Percentiles rank a stretch among this genome's conserved stretches.
These are phyloP conservation scores for Bjerkandera adusta DNA, from an alignment of 1,284 basidiomycete genomes.

Conservation along the genomic window DNA sequence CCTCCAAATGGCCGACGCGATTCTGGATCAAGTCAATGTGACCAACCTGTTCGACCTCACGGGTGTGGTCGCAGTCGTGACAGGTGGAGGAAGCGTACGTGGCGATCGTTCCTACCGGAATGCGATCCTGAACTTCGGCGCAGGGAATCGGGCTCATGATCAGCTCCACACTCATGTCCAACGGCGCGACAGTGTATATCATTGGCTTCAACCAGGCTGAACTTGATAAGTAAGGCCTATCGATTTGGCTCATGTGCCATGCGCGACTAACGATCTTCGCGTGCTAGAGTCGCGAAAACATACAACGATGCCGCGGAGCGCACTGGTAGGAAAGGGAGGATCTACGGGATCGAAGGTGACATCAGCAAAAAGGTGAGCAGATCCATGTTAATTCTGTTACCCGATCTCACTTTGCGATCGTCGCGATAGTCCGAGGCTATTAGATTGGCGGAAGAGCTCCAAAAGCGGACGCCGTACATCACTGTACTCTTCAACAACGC, in stretches of 20 bases:
- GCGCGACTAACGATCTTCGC: not conserved
- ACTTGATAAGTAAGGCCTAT: slow-evolving; percentile 25
- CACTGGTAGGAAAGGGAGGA: slow-evolving; percentile 31
- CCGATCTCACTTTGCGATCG: not conserved
- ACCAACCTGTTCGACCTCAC: slow-evolving; percentile 35
- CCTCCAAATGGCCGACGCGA: slow-evolving; percentile 29
- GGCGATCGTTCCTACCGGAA: not conserved
- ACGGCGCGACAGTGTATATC: slow-evolving; percentile 41
- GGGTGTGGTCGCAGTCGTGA: slow-evolving; percentile 40
- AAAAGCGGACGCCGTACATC: slow-evolving; percentile 36
- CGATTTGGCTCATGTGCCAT: too few species aligned
- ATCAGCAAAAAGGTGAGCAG: slow-evolving; percentile 42
- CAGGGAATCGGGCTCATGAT: slow-evolving; percentile 43
- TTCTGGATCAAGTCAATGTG: slow-evolving; percentile 30
- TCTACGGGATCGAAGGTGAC: slow-evolving; percentile 44
- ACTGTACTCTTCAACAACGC: slow-evolving; percentile 43
- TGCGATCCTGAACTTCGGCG: not conserved
- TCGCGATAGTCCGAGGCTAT: slow-evolving; percentile 39
- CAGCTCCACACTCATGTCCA: slow-evolving; percentile 36
- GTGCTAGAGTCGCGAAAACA: slow-evolving; percentile 30
- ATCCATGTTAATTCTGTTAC: not conserved
- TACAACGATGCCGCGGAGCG: slow-evolving; percentile 40
- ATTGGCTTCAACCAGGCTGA: slow-evolving; percentile 36
- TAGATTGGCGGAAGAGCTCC: slow-evolving; percentile 42
- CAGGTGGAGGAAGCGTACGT: slow-evolving; percentile 38